These are phyloP conservation scores for Puccinia sorghi DNA, from an alignment of 1,284 basidiomycete species.

Conservation along the genomic window DNA sequence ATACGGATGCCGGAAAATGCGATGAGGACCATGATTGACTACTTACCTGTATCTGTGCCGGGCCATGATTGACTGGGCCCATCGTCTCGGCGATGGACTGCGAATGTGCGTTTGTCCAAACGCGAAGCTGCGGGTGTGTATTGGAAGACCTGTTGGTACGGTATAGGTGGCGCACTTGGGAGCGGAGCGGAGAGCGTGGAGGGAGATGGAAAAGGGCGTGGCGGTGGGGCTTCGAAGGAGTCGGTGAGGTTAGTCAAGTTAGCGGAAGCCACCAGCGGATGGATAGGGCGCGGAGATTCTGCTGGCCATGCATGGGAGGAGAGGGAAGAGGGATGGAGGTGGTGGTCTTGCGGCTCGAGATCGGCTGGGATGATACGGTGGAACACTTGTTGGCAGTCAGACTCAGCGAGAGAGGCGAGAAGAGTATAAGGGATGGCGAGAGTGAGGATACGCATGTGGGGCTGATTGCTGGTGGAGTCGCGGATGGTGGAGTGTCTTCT, in stretches of 20 bases:
- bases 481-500: too few species aligned
- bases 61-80: not conserved
- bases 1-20: too few species aligned
- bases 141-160: not conserved
- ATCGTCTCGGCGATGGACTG: not conserved
- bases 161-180: not conserved
- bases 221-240: not conserved
- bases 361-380: too few species aligned
- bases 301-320: too few species aligned
- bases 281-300: not conserved
- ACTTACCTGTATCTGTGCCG: conserved; percentile 16
- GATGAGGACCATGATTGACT: too few species aligned
- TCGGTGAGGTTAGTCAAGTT: not conserved
- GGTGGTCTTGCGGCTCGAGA: too few species aligned
- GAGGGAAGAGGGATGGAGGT: too few species aligned
- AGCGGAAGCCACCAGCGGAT: not conserved
- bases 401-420: too few species aligned
- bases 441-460: too few species aligned
- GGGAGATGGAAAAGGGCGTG: not conserved
- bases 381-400: too few species aligned
- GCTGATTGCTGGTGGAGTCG: too few species aligned
- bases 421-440: too few species aligned
- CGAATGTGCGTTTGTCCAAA: not conserved
- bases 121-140: not conserved
- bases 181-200: not conserved